phyloP scores from a whole-genome alignment of 768 basidiomycete species.

The Pulveroboletus sp. region DNA sequence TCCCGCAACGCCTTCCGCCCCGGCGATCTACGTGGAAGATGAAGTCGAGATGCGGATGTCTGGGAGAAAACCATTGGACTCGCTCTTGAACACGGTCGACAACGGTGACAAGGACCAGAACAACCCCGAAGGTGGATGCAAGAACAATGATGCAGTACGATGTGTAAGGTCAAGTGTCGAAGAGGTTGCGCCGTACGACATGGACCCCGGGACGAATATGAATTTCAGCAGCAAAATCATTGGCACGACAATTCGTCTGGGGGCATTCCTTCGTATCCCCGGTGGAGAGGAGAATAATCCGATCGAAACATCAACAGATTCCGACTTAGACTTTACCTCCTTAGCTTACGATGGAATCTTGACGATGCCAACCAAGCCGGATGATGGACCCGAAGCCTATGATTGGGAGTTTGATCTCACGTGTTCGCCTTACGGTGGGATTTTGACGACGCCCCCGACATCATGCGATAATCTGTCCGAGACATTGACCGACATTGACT shows the following conservation, averaged over 20 bases:
- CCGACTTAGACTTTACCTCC: not conserved
- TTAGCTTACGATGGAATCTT: not conserved
- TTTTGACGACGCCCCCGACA: not conserved
- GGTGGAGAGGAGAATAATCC: not conserved
- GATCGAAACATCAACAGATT: not conserved
- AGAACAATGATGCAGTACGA: not conserved
- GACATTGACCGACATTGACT: not conserved
- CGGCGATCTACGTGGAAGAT: slow-evolving; percentile 22
- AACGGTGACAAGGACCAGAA: not conserved
- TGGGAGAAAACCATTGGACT: slow-evolving; percentile 5
- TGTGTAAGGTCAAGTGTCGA: not conserved
- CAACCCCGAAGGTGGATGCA: not conserved
- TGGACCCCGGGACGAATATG: not conserved
- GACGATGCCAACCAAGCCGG: not conserved
- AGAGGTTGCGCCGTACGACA: slow-evolving; percentile 15
- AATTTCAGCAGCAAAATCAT: slow-evolving; percentile 17
- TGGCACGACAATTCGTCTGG: slow-evolving; percentile 8
- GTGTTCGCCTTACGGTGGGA: not conserved
- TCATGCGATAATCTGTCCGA: not conserved
- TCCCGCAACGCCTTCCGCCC: slow-evolving; percentile 15
- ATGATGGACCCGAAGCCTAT: not conserved
- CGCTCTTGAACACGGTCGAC: slow-evolving; percentile 12
- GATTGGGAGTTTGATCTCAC: not conserved
- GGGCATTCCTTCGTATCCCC: slow-evolving; percentile 15
- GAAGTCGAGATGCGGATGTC: slow-evolving; percentile 8